phyloP scores from a whole-genome alignment of 306 rosid genomes.

The Albizia julibrissin region DNA sequence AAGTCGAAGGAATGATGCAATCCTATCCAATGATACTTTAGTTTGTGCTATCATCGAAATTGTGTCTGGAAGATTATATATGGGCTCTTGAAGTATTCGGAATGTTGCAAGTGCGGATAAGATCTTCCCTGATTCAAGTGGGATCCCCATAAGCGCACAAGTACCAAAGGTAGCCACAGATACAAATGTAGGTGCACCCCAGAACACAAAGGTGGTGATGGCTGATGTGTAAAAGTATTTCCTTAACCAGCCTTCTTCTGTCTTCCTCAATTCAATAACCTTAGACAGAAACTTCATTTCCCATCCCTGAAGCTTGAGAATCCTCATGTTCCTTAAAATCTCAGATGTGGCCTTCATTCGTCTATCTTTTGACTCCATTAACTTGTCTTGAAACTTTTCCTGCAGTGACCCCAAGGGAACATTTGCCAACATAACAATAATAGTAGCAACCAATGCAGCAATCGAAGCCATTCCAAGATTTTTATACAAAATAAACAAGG shows the following conservation, averaged over 20 bases:
- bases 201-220: conserved; percentile 46
- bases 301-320: conserved; percentile 74
- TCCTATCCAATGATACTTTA: conserved; percentile 59
- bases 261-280: conserved; percentile 43
- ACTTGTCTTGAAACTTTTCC: conserved; percentile 48
- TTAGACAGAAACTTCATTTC: conserved; percentile 63
- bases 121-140: conserved; percentile 61
- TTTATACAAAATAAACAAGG: conserved; percentile 48
- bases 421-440: conserved; percentile 52
- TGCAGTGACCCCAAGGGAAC: conserved; percentile 52
- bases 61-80: conserved; percentile 49
- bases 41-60: conserved; percentile 54
- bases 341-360: conserved; percentile 65
- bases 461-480: conserved; percentile 56
- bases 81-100: conserved; percentile 54
- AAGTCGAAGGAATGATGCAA: conserved; percentile 52
- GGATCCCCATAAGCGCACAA: conserved; percentile 52
- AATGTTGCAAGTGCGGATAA: conserved; percentile 64
- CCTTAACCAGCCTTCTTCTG: conserved; percentile 52
- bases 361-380: conserved; percentile 62
- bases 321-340: conserved; percentile 65
- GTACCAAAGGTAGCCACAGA: conserved; percentile 54
- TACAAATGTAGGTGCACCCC: conserved; percentile 58
- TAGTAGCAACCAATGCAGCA: conserved; percentile 48
- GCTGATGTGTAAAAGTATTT: conserved; percentile 43